Percentiles rank a stretch among this genome's conserved stretches.
Conservation (phyloP, 257 asterid genomes). For the Primulina eburnea region DNA sequence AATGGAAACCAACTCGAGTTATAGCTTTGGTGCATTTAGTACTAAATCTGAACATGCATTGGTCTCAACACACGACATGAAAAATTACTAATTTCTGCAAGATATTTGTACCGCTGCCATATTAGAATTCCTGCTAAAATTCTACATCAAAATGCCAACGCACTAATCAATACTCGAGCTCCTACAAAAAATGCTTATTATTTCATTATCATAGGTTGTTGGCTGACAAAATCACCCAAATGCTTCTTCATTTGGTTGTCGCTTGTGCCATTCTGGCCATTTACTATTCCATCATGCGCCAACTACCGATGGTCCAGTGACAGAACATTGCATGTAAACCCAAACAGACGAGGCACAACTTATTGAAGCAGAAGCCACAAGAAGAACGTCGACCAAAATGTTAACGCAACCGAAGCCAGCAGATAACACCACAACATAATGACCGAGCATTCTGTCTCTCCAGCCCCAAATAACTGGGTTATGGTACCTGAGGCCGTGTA, state of each 20-base stretch:
- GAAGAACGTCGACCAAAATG: slow-evolving; percentile 31
- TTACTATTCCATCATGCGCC: not conserved
- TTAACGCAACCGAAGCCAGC: slow-evolving; percentile 30
- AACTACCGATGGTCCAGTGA: not conserved
- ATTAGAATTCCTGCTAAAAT: not conserved
- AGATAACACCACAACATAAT: slow-evolving; percentile 34
- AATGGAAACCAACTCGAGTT: not conserved
- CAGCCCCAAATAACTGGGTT: slow-evolving; percentile 31
- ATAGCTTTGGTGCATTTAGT: not conserved
- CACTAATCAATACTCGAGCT: not conserved
- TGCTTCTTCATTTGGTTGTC: not conserved
- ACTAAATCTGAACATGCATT: not conserved
- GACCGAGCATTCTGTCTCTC: slow-evolving; percentile 37
- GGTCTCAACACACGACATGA: not conserved
- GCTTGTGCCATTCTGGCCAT: not conserved
- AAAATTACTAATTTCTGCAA: not conserved
- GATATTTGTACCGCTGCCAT: not conserved
- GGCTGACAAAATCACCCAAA: not conserved
- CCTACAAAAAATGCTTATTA: not conserved
- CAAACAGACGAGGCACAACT: not conserved
- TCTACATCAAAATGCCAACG: not conserved
- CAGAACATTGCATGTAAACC: not conserved
- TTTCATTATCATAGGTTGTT: not conserved
- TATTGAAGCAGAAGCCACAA: slow-evolving; percentile 18
- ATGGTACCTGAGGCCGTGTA: slow-evolving; percentile 21